Evolutionary conservation across 2,329 filamentous ascomycete genomes (phyloP).

Genomic region (Aciculosporium take): DNA sequence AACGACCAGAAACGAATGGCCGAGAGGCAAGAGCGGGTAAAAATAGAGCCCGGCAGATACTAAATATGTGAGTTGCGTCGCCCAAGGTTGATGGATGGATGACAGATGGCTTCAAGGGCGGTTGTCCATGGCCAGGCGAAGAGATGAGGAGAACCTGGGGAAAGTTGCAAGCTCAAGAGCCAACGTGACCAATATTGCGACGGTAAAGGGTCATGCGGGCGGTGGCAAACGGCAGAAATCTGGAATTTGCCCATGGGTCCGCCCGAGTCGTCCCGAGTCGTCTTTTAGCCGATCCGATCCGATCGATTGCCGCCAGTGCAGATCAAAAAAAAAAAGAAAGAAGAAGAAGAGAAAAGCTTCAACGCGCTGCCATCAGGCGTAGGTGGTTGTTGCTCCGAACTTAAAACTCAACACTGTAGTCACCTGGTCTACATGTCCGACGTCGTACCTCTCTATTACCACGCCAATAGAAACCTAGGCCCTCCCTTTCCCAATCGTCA

Average conservation of each 20-base stretch:
- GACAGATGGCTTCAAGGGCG: neutral
- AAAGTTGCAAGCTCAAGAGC: slow-evolving; percentile 1
- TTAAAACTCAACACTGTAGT: no score
- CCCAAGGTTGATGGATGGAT: neutral
- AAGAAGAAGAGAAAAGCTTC: no score
- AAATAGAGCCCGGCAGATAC: neutral
- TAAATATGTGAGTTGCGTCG: neutral
- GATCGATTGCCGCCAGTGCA: neutral
- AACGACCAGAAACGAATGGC: neutral
- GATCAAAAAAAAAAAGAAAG: neutral
- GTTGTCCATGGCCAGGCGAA: neutral
- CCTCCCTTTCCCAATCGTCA: neutral
- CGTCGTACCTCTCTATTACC: neutral
- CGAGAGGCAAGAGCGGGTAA: neutral
- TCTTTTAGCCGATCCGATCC: neutral
- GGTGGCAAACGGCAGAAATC: slow-evolving; percentile 8
- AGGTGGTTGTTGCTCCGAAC: no score
- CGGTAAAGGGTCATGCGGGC: slow-evolving; percentile 7
- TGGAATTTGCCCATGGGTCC: neutral
- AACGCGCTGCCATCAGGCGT: no score
- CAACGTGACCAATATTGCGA: slow-evolving; percentile 6
- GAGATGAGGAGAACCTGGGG: slow-evolving; percentile 4
- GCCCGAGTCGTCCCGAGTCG: neutral
- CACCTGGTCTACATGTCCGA: neutral
- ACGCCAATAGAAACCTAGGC: no score